Percentiles rank a stretch among this genome's conserved stretches.
Conservation (phyloP, 2,329 filamentous ascomycete genomes). For the Seiridium unicorne region DNA sequence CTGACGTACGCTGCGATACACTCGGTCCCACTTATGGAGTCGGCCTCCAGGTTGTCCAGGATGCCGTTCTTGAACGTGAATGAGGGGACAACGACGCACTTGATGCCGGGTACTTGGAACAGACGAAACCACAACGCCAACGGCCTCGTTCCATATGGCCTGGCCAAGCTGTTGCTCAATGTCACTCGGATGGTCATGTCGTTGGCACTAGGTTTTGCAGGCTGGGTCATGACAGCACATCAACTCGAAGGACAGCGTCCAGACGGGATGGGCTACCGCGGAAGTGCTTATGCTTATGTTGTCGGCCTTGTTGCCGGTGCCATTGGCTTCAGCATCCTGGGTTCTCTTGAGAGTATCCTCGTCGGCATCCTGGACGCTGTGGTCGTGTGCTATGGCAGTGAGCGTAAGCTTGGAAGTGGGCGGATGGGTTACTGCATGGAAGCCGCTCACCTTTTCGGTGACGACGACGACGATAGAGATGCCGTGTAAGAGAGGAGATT, state of each 20-base stretch:
- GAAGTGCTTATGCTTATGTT: constrained; percentile 91
- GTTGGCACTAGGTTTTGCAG: constrained; percentile 83
- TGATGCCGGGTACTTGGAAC: constrained; percentile 55
- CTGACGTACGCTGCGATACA: constrained; percentile 94
- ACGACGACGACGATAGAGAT: constrained; percentile 37
- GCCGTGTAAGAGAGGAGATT: constrained; percentile 20
- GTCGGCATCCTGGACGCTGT: constrained; percentile 85
- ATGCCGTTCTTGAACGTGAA: constrained; percentile 77
- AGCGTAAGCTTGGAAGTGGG: constrained; percentile 67
- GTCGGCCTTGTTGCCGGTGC: constrained; percentile 89
- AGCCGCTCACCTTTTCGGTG: constrained; percentile 84
- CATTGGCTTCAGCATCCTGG: constrained; percentile 91
- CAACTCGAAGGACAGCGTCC: constrained; percentile 64
- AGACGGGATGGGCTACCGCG: constrained; percentile 57
- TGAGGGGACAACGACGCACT: constrained; percentile 73
- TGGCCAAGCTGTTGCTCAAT: constrained; percentile 88
- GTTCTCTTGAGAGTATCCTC: constrained; percentile 85
- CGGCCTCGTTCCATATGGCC: constrained; percentile 78
- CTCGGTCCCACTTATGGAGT: constrained; percentile 75
- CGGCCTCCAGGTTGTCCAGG: constrained; percentile 76
- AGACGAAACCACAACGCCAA: constrained; percentile 39
- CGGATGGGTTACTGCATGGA: constrained; percentile 85
- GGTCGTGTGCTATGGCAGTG: constrained; percentile 92
- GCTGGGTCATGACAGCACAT: constrained; percentile 93
- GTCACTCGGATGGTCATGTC: constrained; percentile 91